phyloP scores from a whole-genome alignment of 257 asterid genomes.

The Haberlea rhodopensis region DNA sequence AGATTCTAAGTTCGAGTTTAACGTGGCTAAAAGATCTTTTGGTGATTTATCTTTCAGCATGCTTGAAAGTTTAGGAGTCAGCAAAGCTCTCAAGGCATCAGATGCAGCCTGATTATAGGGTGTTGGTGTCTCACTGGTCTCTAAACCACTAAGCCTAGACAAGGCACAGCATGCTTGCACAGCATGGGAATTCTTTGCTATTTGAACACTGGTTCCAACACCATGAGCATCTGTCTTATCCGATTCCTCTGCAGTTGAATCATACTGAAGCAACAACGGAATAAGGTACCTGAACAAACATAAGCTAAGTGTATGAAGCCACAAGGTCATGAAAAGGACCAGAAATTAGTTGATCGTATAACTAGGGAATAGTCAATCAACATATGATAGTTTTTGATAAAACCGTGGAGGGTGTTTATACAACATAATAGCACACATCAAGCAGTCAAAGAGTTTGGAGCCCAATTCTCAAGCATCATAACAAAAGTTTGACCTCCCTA shows the following conservation, averaged over 20 bases:
- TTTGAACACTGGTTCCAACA: conserved; percentile 95
- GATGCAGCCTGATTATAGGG: conserved; percentile 79
- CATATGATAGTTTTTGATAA: conserved; percentile 4
- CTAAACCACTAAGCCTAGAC: conserved; percentile 87
- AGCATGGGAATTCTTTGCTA: conserved; percentile 91
- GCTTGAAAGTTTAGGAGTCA: conserved; percentile 94
- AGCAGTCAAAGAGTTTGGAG: conserved; percentile 16
- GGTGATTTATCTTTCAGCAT: conserved; percentile 75
- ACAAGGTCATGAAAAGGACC: conserved; percentile 16
- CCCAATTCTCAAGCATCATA: conserved; percentile 14
- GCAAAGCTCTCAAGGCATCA: conserved; percentile 71
- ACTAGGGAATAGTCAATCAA: background rate
- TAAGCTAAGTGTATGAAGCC: conserved; percentile 20
- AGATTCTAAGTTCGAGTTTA: conserved; percentile 85
- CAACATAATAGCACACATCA: conserved; percentile 17
- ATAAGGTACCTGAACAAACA: conserved; percentile 75
- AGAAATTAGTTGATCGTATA: conserved; percentile 2
- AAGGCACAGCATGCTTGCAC: conserved; percentile 72
- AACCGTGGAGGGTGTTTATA: conserved; percentile 1
- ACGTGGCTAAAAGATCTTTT: conserved; percentile 67
- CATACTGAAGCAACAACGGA: conserved; percentile 89
- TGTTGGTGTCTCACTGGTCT: conserved; percentile 48
- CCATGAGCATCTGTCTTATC: conserved; percentile 78
- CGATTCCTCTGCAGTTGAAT: conserved; percentile 93
- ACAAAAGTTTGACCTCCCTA: conserved; percentile 11